Base-by-base conservation (phyloP, 1,284 basidiomycete species). In the Cutaneotrichosporon spelunceum region DNA sequence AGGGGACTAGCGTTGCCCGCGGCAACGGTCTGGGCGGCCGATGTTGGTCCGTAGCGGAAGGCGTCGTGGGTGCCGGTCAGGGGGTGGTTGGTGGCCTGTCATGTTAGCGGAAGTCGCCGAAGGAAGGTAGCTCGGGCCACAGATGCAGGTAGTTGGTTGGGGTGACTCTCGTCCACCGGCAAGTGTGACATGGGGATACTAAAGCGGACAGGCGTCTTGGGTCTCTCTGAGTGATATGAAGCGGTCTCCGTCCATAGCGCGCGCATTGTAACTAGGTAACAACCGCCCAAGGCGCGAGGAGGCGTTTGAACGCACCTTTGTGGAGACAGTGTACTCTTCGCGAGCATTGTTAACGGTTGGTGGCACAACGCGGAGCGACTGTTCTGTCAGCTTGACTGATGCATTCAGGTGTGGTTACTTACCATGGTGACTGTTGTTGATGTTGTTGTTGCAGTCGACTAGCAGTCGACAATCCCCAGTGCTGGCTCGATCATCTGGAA, bases 1-100 rank as follows among this genome's bases (percentile, higher is more conserved):
- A 79, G 63, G 8, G 77, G 67, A 52, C 68, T 70, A 5, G 64
- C 55, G 56, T 69, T 74, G 7, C 71, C 71, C 8, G 70, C 65
- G 3, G 70, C 62, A 3, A 76, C 71, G 19, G 45, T 59, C 57
- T 75, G 75, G 19, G 76, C 69, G 10, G 74, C 73, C 14, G 72
- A 70, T 44, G 65, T 70, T 19, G 73, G 68, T 23, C 77, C 77
- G 60, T 77, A 65, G 60, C 77, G 67, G 63, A 79, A 74, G 1
- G 76, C 68, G 63, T 79, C 77, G 61, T 78, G 75, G 5, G 70
- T 70, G 39, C 76, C 77, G 30, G 71, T 73, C 23, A 69, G 52
- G 34, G 75, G 71, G 63, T 79, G 76, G 21, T 75, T 73, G 23
- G 75, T 78, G 1, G 71, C 67, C 73, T 78, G 57, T 2, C 16